phyloP scores from a whole-genome alignment of 805 yeast species.

The Candida yuanshanica region DNA sequence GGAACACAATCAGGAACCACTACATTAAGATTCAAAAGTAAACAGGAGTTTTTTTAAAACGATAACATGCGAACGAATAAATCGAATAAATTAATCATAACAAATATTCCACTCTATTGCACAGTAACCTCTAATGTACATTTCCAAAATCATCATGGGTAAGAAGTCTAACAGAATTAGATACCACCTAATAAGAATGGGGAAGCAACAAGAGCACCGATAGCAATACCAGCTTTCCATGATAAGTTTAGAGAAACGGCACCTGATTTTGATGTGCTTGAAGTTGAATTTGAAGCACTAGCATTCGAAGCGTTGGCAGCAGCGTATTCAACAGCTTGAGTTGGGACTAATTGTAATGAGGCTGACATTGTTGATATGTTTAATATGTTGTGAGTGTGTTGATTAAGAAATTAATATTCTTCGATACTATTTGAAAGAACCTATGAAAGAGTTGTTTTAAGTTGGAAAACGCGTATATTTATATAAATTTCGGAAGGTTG shows the following conservation, averaged over 20 bases:
- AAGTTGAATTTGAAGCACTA: conserved; percentile 10
- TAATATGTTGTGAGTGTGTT: conserved; percentile 1
- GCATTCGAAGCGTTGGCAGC: conserved; percentile 16
- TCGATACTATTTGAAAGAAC: not conserved
- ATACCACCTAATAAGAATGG: conserved; percentile 27
- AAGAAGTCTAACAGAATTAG: no score
- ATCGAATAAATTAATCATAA: no score
- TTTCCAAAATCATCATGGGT: not conserved
- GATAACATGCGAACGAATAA: not conserved
- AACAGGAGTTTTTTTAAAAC: not conserved
- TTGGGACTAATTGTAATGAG: conserved; percentile 22
- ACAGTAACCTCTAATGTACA: not conserved
- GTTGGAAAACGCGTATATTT: no score
- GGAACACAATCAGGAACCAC: no score
- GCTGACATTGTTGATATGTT: conserved; percentile 14
- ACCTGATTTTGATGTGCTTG: conserved; percentile 22
- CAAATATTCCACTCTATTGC: conserved; percentile 1
- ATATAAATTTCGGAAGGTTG: not conserved
- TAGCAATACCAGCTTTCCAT: conserved; percentile 35
- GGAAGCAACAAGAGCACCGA: conserved; percentile 33
- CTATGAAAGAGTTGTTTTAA: no score
- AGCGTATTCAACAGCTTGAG: conserved; percentile 24
- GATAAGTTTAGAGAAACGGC: conserved; percentile 30
- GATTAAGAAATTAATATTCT: not conserved
- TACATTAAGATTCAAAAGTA: no score